Evolutionary conservation across 441 rosid genomes (phyloP).

Genomic region (Syzygium syzygioides): DNA sequence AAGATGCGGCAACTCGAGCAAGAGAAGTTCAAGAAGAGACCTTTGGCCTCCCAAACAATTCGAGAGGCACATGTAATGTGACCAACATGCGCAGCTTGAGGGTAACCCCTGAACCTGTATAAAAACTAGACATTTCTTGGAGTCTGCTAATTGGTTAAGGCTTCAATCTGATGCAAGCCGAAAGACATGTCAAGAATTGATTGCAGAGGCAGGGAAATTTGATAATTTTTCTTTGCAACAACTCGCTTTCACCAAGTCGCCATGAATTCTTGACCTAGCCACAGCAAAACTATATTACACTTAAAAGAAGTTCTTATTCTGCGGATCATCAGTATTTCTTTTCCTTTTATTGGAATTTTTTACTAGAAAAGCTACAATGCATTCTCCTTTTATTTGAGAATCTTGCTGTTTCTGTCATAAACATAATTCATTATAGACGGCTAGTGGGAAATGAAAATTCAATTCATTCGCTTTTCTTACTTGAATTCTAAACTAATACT

Average conservation of each 20-base stretch:
- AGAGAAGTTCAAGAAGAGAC: neutral
- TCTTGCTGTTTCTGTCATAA: neutral
- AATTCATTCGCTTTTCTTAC: neutral
- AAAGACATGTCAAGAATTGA: neutral
- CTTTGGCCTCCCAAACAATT: slow-evolving; percentile 17
- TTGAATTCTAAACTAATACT: neutral
- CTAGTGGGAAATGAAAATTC: neutral
- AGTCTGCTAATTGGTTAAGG: neutral
- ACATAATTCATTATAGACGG: neutral
- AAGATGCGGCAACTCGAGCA: slow-evolving; percentile 28
- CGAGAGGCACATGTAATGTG: slow-evolving; percentile 24
- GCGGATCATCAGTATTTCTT: neutral
- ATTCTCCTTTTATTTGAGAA: neutral
- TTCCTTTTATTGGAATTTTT: neutral
- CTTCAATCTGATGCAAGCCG: neutral
- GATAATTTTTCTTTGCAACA: neutral
- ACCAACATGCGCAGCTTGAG: neutral
- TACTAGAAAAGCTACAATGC: neutral
- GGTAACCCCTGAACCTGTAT: slow-evolving; percentile 4
- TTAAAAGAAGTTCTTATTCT: neutral
- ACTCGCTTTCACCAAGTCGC: neutral
- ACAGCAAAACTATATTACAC: neutral
- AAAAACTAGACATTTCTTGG: neutral
- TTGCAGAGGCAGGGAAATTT: neutral
- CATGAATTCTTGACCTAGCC: neutral